Percentiles rank a stretch among this genome's conserved stretches.
phyloP scores from a whole-genome alignment of 164 flowering plant genomes.

The Hamamelis virginiana region DNA sequence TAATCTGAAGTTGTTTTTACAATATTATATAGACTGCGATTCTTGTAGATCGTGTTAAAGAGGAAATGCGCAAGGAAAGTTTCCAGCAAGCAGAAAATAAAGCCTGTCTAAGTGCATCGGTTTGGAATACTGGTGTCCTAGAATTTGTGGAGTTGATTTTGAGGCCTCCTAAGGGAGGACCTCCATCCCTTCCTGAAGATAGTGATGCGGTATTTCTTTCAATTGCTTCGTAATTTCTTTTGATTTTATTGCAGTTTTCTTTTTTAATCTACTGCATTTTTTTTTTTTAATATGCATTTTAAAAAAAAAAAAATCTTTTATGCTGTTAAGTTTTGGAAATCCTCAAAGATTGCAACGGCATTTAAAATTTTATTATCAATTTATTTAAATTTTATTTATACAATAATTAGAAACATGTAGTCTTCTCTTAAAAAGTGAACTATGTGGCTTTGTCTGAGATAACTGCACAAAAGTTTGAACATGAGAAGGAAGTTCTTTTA shows the following conservation, averaged over 20 bases:
- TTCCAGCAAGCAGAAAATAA: conserved; percentile 21
- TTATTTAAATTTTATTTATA: too few species aligned
- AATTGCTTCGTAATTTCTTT: neutral
- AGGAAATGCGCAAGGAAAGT: conserved; percentile 42
- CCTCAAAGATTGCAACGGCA: too few species aligned
- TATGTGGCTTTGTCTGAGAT: too few species aligned
- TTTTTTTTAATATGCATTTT: too few species aligned
- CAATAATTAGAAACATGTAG: too few species aligned
- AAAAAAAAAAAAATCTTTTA: too few species aligned
- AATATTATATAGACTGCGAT: conserved; percentile 58
- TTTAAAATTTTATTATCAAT: too few species aligned
- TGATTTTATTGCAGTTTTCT: neutral
- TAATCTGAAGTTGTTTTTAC: conserved; percentile 13
- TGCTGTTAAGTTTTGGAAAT: too few species aligned
- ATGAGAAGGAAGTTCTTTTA: too few species aligned
- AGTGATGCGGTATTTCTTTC: conserved; percentile 65
- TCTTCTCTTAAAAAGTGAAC: too few species aligned
- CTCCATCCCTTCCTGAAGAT: conserved; percentile 74
- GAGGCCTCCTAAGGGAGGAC: conserved; percentile 78
- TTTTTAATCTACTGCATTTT: neutral
- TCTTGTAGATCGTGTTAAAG: conserved; percentile 63
- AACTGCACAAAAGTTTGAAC: too few species aligned
- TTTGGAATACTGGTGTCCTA: conserved; percentile 57
- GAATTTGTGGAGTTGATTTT: conserved; percentile 73
- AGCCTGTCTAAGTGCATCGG: conserved; percentile 16